A percentile compares a stretch with the other conserved stretches of the same genome.
phyloP scores from a whole-genome alignment of 768 basidiomycete species.

The Rhodotorula sphaerocarpa region DNA sequence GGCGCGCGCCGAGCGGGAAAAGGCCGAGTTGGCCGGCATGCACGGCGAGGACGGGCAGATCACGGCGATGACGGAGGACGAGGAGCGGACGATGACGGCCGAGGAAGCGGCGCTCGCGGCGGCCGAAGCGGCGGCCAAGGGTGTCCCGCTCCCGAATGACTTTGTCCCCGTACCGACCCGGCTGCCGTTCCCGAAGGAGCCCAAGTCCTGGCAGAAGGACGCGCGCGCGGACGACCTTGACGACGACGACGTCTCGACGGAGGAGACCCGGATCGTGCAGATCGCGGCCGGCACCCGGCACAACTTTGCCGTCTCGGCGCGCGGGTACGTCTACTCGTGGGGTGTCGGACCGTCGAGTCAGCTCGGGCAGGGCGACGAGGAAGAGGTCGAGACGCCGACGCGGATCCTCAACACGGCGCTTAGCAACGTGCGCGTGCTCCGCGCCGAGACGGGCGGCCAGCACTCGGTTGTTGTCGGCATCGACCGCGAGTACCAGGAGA shows the following conservation, averaged over 20 bases:
- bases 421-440: slow-evolving; percentile 38
- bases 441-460: slow-evolving; percentile 44
- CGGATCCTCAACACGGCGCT: slow-evolving; percentile 35
- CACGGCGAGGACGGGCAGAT: slow-evolving; percentile 19
- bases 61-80: not conserved
- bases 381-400: slow-evolving; percentile 42
- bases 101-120: slow-evolving; percentile 36
- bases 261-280: slow-evolving; percentile 43
- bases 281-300: slow-evolving; percentile 45
- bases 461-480: slow-evolving; percentile 41
- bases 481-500: slow-evolving; percentile 12
- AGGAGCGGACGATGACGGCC: not conserved
- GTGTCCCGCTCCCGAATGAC: slow-evolving; percentile 40
- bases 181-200: slow-evolving; percentile 46
- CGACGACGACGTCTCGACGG: slow-evolving; percentile 16
- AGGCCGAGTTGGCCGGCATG: slow-evolving; percentile 5
- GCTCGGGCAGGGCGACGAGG: slow-evolving; percentile 45
- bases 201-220: slow-evolving; percentile 34
- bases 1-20: slow-evolving; percentile 18
- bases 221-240: slow-evolving; percentile 37
- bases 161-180: slow-evolving; percentile 41
- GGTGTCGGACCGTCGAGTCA: slow-evolving; percentile 45
- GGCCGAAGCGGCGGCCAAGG: slow-evolving; percentile 38
- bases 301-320: slow-evolving; percentile 45
- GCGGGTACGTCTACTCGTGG: slow-evolving; percentile 47